Conservation (phyloP, 2,329 filamentous ascomycete genomes). For the Zopfia rhizophila region DNA sequence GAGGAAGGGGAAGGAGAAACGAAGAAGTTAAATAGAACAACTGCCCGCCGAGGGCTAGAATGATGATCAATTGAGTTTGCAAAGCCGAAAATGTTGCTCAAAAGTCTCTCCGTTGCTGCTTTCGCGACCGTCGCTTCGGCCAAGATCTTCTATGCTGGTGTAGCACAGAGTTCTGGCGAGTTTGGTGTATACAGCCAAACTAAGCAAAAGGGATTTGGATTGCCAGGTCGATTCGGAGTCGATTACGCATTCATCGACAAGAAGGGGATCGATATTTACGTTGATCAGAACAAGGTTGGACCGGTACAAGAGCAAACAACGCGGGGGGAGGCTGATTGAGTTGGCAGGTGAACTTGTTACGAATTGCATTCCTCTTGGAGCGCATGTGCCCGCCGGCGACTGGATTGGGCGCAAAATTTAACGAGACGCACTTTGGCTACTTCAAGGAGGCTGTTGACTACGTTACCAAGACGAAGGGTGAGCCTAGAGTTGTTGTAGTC, state of each 20-base stretch:
- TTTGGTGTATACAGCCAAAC: slow-evolving; percentile 21
- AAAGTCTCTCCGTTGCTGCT: slow-evolving; percentile 2
- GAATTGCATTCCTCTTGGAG: slow-evolving; percentile 61
- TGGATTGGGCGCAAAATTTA: slow-evolving; percentile 60
- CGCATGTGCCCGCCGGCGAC: slow-evolving; percentile 59
- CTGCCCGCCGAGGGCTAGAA: too few relatives aligned
- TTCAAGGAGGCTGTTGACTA: slow-evolving; percentile 62
- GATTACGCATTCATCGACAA: slow-evolving; percentile 62
- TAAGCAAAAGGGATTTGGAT: slow-evolving; percentile 37
- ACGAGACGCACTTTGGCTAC: slow-evolving; percentile 60
- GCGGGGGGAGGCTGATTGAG: slow-evolving; percentile 2
- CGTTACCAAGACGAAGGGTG: slow-evolving; percentile 58
- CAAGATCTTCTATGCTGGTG: slow-evolving; percentile 25
- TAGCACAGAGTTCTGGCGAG: slow-evolving; percentile 25
- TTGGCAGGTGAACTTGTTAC: slow-evolving; percentile 56
- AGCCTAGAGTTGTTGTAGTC: background rate
- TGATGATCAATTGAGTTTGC: background rate
- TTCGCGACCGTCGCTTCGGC: slow-evolving; percentile 14
- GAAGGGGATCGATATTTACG: slow-evolving; percentile 57
- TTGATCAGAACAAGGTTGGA: slow-evolving; percentile 48
- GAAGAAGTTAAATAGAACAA: too few relatives aligned
- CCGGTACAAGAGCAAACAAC: background rate
- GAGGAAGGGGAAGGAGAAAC: too few relatives aligned
- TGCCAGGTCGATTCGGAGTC: slow-evolving; percentile 60
- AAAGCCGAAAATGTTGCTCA: slow-evolving; percentile 17